These are phyloP conservation scores for Cytidiella melzeri DNA, from an alignment of 768 basidiomycete genomes.

Conservation along the genomic window DNA sequence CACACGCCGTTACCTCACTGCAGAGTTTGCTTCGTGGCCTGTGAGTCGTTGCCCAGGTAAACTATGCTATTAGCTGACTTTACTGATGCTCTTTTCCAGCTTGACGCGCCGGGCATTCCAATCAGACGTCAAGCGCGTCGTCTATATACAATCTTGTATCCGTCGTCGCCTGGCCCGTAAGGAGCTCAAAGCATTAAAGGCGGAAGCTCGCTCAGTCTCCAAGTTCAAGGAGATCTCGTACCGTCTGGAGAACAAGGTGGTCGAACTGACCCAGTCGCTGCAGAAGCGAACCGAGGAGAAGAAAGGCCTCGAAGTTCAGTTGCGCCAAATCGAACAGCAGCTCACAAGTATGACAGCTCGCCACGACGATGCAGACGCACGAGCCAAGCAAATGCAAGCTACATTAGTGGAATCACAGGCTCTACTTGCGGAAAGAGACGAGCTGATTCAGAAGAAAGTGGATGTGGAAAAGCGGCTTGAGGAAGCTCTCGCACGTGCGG, in stretches of 20 bases:
- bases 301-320: conserved; percentile 73
- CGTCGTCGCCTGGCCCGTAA: conserved; percentile 84
- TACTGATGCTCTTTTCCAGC: conserved; percentile 28
- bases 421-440: conserved; percentile 66
- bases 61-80: background rate
- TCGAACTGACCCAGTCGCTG: conserved; percentile 92
- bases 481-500: conserved; percentile 63
- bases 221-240: conserved; percentile 99
- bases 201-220: conserved; percentile 93
- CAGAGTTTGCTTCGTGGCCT: conserved; percentile 86
- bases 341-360: conserved; percentile 79
- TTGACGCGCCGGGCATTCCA: conserved; percentile 48
- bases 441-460: conserved; percentile 67
- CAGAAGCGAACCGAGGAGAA: conserved; percentile 90
- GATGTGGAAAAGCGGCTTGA: conserved; percentile 78
- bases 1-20: conserved; percentile 60
- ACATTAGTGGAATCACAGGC: conserved; percentile 67
- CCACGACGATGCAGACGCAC: conserved; percentile 80
- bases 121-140: conserved; percentile 61
- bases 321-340: conserved; percentile 78
- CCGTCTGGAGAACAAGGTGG: conserved; percentile 96
- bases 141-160: conserved; percentile 88
- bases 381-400: conserved; percentile 63
- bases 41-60: conserved; percentile 41
- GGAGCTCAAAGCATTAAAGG: conserved; percentile 75